Base-by-base conservation (phyloP, 2,329 filamentous ascomycete genomes). In the Ophiostoma montium region DNA sequence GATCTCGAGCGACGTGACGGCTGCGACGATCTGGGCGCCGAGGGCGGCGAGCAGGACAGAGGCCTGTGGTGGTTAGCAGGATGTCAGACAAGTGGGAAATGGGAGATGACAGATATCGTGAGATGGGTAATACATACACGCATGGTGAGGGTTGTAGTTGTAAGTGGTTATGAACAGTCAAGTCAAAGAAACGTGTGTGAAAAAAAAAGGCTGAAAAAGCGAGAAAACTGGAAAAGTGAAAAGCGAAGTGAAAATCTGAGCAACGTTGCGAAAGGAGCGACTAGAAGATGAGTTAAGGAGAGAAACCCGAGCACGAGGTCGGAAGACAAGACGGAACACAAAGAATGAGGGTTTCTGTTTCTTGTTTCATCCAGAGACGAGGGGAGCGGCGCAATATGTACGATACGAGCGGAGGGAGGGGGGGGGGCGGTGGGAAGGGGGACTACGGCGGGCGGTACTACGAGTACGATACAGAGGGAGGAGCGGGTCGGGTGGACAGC, bases 1-100 rank as follows among this genome's bases (percentile, higher is more conserved):
- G 53, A 80, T 69, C 52, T 71, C 68, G 47, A 83, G 70, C 10
- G 76, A 63, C 52, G 69, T 70, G 47, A 83, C 75, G 47, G 79
- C 79, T 47, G 68, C 66, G 46, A 70, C 74, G 36, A 72, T 62
- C 54, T 70, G 67, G 52, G 73, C 74, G 62, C 69, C 68, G 47
- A 77, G 63, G 57, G 72, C 72, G 62, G 74, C 60, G 57, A 78
- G 69, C 47, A 67, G 66, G 43, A 69, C 62, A 57, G 68, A 65
- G 41, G 63, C 45, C 62, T 70, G 53, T 15, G 6, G 2, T 13
- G 15, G 48, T 50, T 35, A 39, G 46, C 19, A 35, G n/a, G n/a
- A n/a, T n/a, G n/a, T n/a, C n/a, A n/a, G n/a, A n/a, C n/a, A n/a
- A n/a, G n/a, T n/a, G n/a, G n/a, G n/a, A n/a, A n/a, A n/a, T n/a